These are phyloP conservation scores for Oropetium thomaeum DNA, from an alignment of 176 grass and related monocot genomes.

Conservation along the genomic window DNA sequence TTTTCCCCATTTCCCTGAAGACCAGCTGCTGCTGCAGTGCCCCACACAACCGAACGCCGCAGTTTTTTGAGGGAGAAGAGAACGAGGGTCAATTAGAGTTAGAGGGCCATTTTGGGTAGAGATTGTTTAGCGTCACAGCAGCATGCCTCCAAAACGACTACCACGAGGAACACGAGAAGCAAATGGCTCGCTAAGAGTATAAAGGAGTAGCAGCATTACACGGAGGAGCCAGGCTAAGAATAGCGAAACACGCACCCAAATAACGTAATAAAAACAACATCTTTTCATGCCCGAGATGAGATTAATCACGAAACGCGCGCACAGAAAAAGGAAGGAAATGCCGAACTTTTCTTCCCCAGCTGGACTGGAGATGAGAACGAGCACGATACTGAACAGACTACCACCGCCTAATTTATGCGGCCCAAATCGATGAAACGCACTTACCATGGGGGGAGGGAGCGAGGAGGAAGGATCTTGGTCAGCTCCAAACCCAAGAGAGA, in stretches of 20 bases:
- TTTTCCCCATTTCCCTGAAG: conserved; percentile 3
- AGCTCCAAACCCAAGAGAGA: conserved; percentile 12
- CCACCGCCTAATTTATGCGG: conserved; percentile 21
- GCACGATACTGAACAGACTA: not conserved
- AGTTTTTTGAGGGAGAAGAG: conserved; percentile 2
- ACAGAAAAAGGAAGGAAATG: not conserved
- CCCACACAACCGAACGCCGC: not conserved
- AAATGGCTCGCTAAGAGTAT: not conserved
- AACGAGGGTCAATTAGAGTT: not conserved
- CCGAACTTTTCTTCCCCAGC: not conserved
- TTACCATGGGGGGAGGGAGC: conserved; percentile 19
- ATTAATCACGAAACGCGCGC: not conserved
- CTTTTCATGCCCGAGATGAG: conserved; percentile 2
- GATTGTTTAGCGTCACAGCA: conserved; percentile 27
- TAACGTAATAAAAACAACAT: not conserved
- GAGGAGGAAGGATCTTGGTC: conserved; percentile 14
- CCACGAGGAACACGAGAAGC: conserved; percentile 22
- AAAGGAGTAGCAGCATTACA: not conserved
- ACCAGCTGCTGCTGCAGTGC: not conserved
- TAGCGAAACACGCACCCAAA: conserved; percentile 1
- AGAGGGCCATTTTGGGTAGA: not conserved
- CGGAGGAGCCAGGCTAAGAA: conserved; percentile 10
- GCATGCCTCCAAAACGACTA: conserved; percentile 14
- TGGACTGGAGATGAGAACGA: not conserved
- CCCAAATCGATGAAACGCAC: conserved; percentile 15